These are phyloP conservation scores for Pythium aquatile DNA, from an alignment of 352 stramenopile species.

Conservation along the genomic window DNA sequence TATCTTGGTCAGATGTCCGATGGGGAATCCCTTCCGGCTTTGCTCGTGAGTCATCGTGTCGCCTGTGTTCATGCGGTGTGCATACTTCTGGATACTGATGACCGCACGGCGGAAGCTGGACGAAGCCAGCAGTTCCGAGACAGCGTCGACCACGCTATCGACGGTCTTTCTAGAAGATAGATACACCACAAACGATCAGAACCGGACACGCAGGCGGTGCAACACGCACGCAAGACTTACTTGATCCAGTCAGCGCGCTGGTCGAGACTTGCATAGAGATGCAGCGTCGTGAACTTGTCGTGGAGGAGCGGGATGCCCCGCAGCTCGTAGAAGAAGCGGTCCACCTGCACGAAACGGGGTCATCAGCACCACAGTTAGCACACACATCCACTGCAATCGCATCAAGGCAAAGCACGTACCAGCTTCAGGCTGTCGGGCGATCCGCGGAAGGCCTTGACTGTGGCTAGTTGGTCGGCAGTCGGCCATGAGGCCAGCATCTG, in stretches of 20 bases:
- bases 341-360: not conserved
- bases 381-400: not conserved
- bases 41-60: not conserved
- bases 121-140: not conserved
- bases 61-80: not conserved
- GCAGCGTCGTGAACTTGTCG: not conserved
- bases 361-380: not conserved
- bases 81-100: not conserved
- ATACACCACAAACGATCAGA: not conserved
- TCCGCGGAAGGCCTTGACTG: not conserved
- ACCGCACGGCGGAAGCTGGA: not conserved
- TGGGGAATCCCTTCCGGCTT: not conserved
- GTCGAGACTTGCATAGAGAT: not conserved
- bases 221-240: not conserved
- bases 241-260: not conserved
- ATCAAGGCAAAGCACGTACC: not conserved
- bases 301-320: not conserved
- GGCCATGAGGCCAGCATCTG: not conserved
- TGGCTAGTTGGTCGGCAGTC: not conserved
- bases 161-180: not conserved
- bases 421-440: not conserved
- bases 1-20: not conserved
- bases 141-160: not conserved
- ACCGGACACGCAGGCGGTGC: too few species aligned
- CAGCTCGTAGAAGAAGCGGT: not conserved